Percentiles rank a stretch among this genome's conserved stretches.
Evolutionary conservation across 1,139 yeast species (phyloP).

Genomic region (Candida pseudoviswanathii): DNA sequence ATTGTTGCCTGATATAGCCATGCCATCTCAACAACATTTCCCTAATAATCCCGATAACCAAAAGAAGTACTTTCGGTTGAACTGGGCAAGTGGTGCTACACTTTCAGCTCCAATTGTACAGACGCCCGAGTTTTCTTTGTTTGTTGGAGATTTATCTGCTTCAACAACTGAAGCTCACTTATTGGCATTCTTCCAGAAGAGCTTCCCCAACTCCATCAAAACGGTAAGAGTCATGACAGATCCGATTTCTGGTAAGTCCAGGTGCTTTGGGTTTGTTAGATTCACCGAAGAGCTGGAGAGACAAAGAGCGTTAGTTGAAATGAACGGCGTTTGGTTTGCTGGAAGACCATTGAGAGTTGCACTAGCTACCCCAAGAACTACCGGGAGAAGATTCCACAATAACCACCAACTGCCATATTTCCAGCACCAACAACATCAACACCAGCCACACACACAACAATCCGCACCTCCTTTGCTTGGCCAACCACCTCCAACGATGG

Average conservation of each 20-base stretch:
- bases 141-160: conserved; percentile 80
- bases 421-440: conserved; percentile 9
- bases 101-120: conserved; percentile 53
- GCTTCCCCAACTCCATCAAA: conserved; percentile 61
- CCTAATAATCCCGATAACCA: conserved; percentile 54
- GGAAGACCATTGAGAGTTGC: conserved; percentile 78
- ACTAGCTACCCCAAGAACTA: conserved; percentile 59
- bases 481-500: conserved; percentile 4
- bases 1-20: conserved; percentile 57
- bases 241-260: conserved; percentile 67
- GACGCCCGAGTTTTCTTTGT: conserved; percentile 60
- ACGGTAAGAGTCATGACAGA: conserved; percentile 79
- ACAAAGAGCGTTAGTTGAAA: conserved; percentile 63
- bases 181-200: conserved; percentile 64
- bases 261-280: conserved; percentile 78
- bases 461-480: conserved; percentile 5
- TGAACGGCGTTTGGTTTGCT: conserved; percentile 76
- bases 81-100: conserved; percentile 76
- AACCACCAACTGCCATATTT: conserved; percentile 5
- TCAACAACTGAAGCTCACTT: conserved; percentile 72
- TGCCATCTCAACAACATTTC: conserved; percentile 47
- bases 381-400: conserved; percentile 12
- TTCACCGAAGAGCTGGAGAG: conserved; percentile 66
- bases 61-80: conserved; percentile 62
- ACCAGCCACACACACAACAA: conserved; percentile 7